These are phyloP conservation scores for Diaporthe longicolla DNA, from an alignment of 2,329 filamentous ascomycete genomes.

Conservation along the genomic window DNA sequence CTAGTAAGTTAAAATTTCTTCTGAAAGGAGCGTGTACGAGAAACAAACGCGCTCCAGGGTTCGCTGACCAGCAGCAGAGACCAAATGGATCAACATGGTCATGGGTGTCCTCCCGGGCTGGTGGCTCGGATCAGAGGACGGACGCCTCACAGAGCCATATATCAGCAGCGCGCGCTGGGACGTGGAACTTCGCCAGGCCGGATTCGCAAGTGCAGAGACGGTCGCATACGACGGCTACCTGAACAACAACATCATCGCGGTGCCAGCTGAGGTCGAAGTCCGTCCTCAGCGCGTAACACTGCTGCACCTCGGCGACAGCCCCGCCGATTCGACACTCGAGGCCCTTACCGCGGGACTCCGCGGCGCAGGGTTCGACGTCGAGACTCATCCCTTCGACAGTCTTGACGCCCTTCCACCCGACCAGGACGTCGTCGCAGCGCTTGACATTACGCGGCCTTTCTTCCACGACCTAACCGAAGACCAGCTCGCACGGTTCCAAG, in stretches of 20 bases:
- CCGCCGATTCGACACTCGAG: not conserved
- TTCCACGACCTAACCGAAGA: not conserved
- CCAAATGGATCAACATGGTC: conserved; percentile 31
- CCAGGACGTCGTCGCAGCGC: not conserved
- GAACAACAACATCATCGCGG: not conserved
- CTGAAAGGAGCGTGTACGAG: not conserved
- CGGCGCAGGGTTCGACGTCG: not conserved
- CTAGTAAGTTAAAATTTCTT: not conserved
- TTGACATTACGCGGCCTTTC: not conserved
- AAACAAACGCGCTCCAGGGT: not conserved
- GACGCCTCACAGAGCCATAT: conserved; percentile 34
- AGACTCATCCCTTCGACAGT: conserved; percentile 48
- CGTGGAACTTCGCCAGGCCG: conserved; percentile 38
- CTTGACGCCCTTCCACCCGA: not conserved
- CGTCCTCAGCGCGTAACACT: not conserved
- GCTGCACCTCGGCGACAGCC: not conserved
- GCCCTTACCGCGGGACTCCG: not conserved
- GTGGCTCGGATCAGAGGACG: conserved; percentile 28
- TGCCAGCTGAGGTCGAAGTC: not conserved
- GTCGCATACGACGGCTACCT: conserved; percentile 38
- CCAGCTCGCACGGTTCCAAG: not conserved
- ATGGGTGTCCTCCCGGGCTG: conserved; percentile 34
- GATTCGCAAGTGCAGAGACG: conserved; percentile 37
- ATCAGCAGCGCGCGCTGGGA: conserved; percentile 42
- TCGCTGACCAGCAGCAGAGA: not conserved